phyloP scores from a whole-genome alignment of 345 rosid genomes.

The Excoecaria cochinchinensis region DNA sequence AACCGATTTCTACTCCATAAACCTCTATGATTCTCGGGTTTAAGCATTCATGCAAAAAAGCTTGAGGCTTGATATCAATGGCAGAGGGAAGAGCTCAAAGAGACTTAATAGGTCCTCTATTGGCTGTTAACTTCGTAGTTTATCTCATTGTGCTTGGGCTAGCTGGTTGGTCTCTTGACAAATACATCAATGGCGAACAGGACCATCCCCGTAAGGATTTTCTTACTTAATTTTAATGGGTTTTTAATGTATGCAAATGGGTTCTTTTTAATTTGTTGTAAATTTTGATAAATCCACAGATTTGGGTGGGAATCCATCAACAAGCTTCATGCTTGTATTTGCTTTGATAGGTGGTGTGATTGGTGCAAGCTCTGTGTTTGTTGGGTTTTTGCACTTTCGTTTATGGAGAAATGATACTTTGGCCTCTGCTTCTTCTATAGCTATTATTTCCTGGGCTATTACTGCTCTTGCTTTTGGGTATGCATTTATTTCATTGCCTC shows the following conservation, averaged over 20 bases:
- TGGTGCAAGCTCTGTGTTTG: conserved; percentile 24
- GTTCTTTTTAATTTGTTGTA: neutral
- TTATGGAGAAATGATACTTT: conserved; percentile 26
- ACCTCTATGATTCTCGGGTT: too few relatives aligned
- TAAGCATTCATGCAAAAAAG: neutral
- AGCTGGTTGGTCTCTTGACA: conserved; percentile 35
- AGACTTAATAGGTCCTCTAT: conserved; percentile 31
- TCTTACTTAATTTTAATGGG: neutral
- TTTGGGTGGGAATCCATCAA: conserved; percentile 28
- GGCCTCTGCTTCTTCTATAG: conserved; percentile 29
- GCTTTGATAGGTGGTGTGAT: conserved; percentile 14
- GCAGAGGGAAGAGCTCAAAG: conserved; percentile 16
- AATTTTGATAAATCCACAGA: neutral
- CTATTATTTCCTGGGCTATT: conserved; percentile 22
- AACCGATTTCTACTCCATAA: neutral
- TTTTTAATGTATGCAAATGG: neutral
- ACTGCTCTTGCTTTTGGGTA: conserved; percentile 45
- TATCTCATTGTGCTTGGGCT: conserved; percentile 33
- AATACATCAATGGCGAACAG: conserved; percentile 41
- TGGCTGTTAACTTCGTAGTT: conserved; percentile 31
- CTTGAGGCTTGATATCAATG: neutral
- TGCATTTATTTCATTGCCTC: too few relatives aligned
- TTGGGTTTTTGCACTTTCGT: conserved; percentile 30
- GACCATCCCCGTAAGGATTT: conserved; percentile 30
- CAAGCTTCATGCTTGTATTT: conserved; percentile 25